Base-by-base conservation (phyloP, 495 filamentous ascomycete species). In the Aspergillus nanangensis region DNA sequence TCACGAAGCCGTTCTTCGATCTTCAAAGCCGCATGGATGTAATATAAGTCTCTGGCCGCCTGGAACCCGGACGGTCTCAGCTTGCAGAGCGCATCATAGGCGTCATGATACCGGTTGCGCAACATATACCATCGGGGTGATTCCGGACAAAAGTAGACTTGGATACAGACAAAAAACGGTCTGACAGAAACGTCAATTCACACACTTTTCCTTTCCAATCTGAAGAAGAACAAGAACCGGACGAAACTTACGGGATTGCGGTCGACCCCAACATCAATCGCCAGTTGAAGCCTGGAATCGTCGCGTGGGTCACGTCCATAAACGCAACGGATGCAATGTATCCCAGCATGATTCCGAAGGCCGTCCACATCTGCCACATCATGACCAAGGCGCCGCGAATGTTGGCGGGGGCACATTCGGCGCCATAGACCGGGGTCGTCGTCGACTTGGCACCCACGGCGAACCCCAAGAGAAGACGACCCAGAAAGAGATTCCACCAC, bases 341-440 rank as follows among this genome's bases (percentile, higher is more conserved):
- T 11, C 87, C 88, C 13, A 90, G 45, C 77, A 90, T 84, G 56
- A 90, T 88, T 2, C 87, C 88, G 49, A 90, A 90, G 2, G 88
- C 88, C 1, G 86, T 90, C 83, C 83, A 90, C 79, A 89, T 82
- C 61, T 91, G 88, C 88, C 88, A 92, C 58, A 86, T 80, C 82
- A 86, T 86, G 5, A 86, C 81, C 29, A 87, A 54, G 11, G 87
- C 88, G 23, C 88, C 88, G 31, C 88, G 79, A 37, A 92, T 86
- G 19, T 69, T 67, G 0, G 87, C 76, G 0, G 89, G 87, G 0
- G 82, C 74, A 24, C 78, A 83, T 58, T 93, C 88, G 2, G 88
- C 88, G 4, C 85, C 85, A 53, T 89, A 90, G 24, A 90, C 76
- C 0, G 86, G 86, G 1, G 88, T 86, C 1, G 87, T 92, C 0